Conservation (phyloP, 1,284 basidiomycete genomes). For the Porogramme epimiltina region DNA sequence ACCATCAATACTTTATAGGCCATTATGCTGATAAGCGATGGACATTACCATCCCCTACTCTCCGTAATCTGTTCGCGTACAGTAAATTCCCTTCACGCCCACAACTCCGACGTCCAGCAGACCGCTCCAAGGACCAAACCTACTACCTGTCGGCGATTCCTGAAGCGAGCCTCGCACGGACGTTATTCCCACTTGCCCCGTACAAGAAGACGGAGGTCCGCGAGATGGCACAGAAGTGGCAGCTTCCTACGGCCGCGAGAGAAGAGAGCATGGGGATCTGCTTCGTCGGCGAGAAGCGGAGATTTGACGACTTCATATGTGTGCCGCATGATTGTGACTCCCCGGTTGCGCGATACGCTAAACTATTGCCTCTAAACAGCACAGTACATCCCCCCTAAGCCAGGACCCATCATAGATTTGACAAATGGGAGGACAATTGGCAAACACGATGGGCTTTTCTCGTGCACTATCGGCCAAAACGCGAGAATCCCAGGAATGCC, state of each 20-base stretch:
- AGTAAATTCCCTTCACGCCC: constrained; percentile 42
- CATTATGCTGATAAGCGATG: constrained; percentile 86
- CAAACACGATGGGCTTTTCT: constrained; percentile 80
- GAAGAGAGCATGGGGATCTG: constrained; percentile 97
- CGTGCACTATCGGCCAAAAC: constrained; percentile 86
- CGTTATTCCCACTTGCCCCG: constrained; percentile 80
- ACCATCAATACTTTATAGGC: constrained; percentile 44
- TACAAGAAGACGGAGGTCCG: constrained; percentile 75
- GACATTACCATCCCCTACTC: constrained; percentile 25
- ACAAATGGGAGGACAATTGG: constrained; percentile 57
- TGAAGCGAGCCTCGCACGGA: constrained; percentile 61
- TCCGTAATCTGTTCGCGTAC: constrained; percentile 14
- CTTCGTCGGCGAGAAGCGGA: constrained; percentile 85
- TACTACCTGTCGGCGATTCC: constrained; percentile 89
- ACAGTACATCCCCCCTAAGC: constrained; percentile 72
- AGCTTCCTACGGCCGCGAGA: constrained; percentile 77
- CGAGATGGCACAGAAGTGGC: constrained; percentile 69
- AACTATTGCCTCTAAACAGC: constrained; percentile 48
- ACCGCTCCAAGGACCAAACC: constrained; percentile 86
- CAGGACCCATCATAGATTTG: constrained; percentile 69
- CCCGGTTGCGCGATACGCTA: constrained; percentile 1
- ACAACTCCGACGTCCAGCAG: constrained; percentile 66
- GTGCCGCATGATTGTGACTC: constrained; percentile 21
- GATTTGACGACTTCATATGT: constrained; percentile 81
- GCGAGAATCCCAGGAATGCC: constrained; percentile 68